Conservation (phyloP, 768 basidiomycete genomes). For the Lactarius deliciosus region DNA sequence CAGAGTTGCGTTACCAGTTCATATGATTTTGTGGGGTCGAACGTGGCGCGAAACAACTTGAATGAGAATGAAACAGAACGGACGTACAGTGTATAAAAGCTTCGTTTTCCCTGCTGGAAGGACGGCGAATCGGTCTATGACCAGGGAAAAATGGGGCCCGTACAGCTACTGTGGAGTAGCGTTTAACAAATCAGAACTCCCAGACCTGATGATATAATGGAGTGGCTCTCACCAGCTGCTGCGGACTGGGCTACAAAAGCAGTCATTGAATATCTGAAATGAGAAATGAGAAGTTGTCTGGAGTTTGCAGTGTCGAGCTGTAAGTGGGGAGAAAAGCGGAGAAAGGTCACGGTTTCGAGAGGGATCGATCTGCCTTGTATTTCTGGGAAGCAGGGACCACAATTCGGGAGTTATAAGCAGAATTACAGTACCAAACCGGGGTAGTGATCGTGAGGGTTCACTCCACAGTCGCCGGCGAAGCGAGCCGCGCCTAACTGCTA, state of each 20-base stretch:
- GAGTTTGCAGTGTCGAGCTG: neutral
- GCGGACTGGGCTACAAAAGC: neutral
- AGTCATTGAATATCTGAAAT: neutral
- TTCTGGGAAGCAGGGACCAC: neutral
- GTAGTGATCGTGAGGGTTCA: neutral
- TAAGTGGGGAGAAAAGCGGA: neutral
- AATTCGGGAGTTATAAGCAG: neutral
- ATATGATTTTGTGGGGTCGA: neutral
- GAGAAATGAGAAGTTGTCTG: neutral
- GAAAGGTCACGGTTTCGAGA: neutral
- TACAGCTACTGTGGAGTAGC: neutral
- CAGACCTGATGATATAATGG: neutral
- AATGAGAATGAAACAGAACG: neutral
- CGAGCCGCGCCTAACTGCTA: neutral
- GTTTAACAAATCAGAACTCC: neutral
- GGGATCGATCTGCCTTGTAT: neutral
- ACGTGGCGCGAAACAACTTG: neutral
- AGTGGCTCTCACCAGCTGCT: neutral
- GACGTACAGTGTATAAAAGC: neutral
- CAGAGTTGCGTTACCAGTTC: neutral
- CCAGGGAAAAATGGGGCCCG: neutral
- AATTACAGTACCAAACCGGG: neutral
- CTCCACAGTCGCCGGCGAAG: constrained; percentile 18
- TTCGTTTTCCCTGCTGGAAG: constrained; percentile 2
- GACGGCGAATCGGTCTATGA: neutral